A percentile compares a stretch with the other conserved stretches of the same genome.
phyloP scores from a whole-genome alignment of 2,329 filamentous ascomycete species.

The Botrytis galanthina region DNA sequence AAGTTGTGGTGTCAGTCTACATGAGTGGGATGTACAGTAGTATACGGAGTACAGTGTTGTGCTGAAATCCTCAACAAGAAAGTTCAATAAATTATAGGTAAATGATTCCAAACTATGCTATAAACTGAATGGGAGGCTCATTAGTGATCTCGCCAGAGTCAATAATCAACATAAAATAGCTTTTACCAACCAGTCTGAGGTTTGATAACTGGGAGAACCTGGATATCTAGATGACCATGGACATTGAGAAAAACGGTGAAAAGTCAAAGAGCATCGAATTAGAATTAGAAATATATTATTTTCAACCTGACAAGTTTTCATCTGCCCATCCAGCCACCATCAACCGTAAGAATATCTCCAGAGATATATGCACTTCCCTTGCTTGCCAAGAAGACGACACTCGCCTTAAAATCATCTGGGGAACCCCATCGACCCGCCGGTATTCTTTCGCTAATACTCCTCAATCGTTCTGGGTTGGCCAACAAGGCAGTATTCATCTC shows the following conservation, averaged over 20 bases:
- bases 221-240: background rate
- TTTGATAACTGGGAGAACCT: background rate
- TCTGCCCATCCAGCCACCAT: constrained; percentile 91
- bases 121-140: background rate
- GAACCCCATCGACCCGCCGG: constrained; percentile 80
- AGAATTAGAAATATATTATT: background rate
- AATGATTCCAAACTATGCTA: background rate
- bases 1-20: background rate
- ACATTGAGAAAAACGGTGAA: background rate
- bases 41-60: background rate
- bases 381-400: constrained; percentile 73
- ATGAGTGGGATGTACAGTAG: background rate
- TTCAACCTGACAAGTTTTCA: constrained; percentile 41
- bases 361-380: constrained; percentile 76
- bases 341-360: constrained; percentile 78
- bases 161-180: background rate
- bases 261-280: background rate
- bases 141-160: background rate
- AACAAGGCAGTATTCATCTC: constrained; percentile 90
- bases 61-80: background rate
- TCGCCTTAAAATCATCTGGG: constrained; percentile 86
- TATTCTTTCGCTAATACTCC: constrained; percentile 75
- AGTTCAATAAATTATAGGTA: background rate
- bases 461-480: constrained; percentile 65
- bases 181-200: background rate